Evolutionary conservation across 305 asterid genomes (phyloP).

Genomic region (Fraxinus velutina): DNA sequence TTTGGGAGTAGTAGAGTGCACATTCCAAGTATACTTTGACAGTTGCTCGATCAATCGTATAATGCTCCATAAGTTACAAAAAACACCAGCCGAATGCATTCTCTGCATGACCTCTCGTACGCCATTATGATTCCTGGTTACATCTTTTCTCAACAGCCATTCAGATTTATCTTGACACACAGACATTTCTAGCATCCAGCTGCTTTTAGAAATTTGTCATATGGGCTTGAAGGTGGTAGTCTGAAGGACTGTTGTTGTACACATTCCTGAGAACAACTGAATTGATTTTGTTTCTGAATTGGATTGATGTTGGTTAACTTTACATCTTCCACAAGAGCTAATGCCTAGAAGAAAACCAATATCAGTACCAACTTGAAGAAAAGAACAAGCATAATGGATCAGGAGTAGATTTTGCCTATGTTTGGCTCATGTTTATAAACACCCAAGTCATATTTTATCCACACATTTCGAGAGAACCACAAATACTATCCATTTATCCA

Average conservation of each 20-base stretch:
- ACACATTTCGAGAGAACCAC: background rate
- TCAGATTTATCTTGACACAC: background rate
- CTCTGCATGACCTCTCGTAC: background rate
- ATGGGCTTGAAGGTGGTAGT: conserved; percentile 55
- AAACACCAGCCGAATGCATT: background rate
- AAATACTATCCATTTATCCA: background rate
- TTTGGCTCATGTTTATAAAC: background rate
- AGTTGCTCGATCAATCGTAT: background rate
- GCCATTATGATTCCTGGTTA: background rate
- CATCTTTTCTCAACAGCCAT: background rate
- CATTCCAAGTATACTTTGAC: background rate
- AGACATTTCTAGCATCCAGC: conserved; percentile 38
- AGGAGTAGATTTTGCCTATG: background rate
- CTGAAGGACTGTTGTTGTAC: conserved; percentile 42
- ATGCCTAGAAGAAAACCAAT: conserved; percentile 20
- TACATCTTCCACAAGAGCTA: conserved; percentile 27
- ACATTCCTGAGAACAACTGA: conserved; percentile 29
- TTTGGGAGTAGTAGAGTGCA: background rate
- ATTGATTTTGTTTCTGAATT: conserved; percentile 18
- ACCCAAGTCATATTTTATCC: background rate
- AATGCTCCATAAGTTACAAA: background rate
- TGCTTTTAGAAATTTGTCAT: conserved; percentile 50
- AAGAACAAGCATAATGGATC: background rate
- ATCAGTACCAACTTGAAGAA: background rate
- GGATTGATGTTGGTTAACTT: conserved; percentile 16